These are phyloP conservation scores for Ustilago tritici DNA, from an alignment of 1,284 basidiomycete genomes.

Conservation along the genomic window DNA sequence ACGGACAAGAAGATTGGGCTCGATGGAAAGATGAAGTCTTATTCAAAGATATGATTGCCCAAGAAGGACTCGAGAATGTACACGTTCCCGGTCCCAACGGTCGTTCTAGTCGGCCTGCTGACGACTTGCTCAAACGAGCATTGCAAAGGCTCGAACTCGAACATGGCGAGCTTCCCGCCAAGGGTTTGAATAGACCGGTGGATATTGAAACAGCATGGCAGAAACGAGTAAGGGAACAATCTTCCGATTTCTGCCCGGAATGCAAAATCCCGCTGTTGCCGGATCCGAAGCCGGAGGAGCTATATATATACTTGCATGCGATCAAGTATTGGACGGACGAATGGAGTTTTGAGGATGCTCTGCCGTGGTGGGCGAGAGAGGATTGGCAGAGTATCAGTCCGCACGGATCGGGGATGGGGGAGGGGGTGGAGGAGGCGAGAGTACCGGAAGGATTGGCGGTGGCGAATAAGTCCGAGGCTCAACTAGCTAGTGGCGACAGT, in stretches of 20 bases:
- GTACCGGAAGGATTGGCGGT: constrained; percentile 27
- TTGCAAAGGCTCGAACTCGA: constrained; percentile 38
- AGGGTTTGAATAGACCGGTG: constrained; percentile 42
- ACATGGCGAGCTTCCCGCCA: constrained; percentile 31
- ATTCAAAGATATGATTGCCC: constrained; percentile 59
- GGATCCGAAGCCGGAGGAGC: constrained; percentile 62
- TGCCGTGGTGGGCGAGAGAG: constrained; percentile 67
- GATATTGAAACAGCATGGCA: constrained; percentile 55
- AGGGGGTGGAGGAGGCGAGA: constrained; percentile 22
- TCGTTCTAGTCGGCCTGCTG: constrained; percentile 40
- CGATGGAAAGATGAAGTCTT: constrained; percentile 68
- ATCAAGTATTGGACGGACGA: constrained; percentile 69
- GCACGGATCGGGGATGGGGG: constrained; percentile 9
- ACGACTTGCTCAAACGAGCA: constrained; percentile 42
- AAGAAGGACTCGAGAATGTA: constrained; percentile 59
- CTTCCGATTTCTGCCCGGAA: constrained; percentile 56
- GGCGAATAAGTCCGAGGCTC: constrained; percentile 26
- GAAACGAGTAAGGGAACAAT: constrained; percentile 42
- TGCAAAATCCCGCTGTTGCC: constrained; percentile 65
- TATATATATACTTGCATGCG: constrained; percentile 68
- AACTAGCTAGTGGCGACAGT: constrained; percentile 14
- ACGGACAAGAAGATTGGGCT: constrained; percentile 67
- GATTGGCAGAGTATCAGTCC: constrained; percentile 51
- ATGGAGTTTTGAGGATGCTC: constrained; percentile 66
- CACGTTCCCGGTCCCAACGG: constrained; percentile 64